Conservation (phyloP, 192 early-diverging fungal genomes). For the Rhizophagus sp. region DNA sequence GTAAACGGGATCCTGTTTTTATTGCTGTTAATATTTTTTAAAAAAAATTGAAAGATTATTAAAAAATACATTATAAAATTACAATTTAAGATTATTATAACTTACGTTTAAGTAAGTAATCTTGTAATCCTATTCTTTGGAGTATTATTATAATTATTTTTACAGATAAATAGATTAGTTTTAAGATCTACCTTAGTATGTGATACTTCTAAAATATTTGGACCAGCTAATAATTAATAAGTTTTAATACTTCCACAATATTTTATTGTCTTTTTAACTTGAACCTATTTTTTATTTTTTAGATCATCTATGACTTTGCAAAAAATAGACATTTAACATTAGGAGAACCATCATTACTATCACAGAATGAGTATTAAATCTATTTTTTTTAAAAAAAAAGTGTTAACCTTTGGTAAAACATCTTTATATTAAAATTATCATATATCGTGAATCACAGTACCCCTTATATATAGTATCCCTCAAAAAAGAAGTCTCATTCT, state of each 20-base stretch:
- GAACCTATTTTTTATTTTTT: background rate
- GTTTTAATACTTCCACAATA: background rate
- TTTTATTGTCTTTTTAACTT: background rate
- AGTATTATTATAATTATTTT: background rate
- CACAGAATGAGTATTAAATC: background rate
- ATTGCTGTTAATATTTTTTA: background rate
- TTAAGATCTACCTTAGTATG: background rate
- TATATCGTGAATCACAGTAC: too few relatives aligned
- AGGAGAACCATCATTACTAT: background rate
- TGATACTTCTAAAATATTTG: background rate
- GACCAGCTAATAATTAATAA: background rate
- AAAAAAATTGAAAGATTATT: too few relatives aligned
- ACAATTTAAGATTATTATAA: too few relatives aligned
- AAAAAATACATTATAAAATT: too few relatives aligned
- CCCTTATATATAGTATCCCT: too few relatives aligned
- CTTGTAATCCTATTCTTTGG: background rate
- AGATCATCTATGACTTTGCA: background rate
- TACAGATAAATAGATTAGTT: background rate
- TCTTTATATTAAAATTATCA: too few relatives aligned
- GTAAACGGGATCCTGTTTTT: too few relatives aligned
- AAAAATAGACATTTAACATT: background rate
- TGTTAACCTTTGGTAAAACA: too few relatives aligned
- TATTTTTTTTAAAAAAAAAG: background rate
- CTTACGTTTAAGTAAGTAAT: background rate
- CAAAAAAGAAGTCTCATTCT: too few relatives aligned